These are phyloP conservation scores for Polysphondylium violaceum DNA, from an alignment of 78 protist species.

Conservation along the genomic window DNA sequence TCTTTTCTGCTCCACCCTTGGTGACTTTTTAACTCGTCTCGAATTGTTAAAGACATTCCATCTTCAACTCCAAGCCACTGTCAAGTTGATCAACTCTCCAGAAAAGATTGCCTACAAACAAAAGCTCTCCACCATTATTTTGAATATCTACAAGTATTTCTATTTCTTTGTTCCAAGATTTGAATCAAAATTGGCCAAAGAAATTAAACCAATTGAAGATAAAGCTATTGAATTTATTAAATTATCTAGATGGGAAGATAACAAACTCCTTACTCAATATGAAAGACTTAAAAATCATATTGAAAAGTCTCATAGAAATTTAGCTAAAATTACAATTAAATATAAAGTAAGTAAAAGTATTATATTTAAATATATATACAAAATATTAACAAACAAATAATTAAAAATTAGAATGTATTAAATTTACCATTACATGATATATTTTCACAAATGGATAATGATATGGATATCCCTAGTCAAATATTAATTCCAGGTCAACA, in stretches of 20 bases:
- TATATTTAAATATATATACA: too few relatives aligned
- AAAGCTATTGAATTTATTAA: constrained; percentile 67
- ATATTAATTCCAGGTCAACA: background rate
- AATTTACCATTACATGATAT: constrained; percentile 44
- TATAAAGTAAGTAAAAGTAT: too few relatives aligned
- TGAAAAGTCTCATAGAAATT: constrained; percentile 72
- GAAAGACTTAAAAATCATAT: constrained; percentile 59
- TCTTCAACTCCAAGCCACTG: constrained; percentile 7
- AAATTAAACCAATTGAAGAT: constrained; percentile 63
- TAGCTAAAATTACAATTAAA: constrained; percentile 66
- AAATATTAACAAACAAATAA: too few relatives aligned
- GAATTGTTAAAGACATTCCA: constrained; percentile 60
- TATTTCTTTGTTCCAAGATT: constrained; percentile 49
- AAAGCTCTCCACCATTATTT: constrained; percentile 12
- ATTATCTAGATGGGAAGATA: constrained; percentile 84
- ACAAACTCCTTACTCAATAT: constrained; percentile 67
- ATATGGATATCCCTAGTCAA: constrained; percentile 13
- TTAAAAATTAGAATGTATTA: constrained; percentile 35
- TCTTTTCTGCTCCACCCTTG: constrained; percentile 60
- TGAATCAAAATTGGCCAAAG: constrained; percentile 39
- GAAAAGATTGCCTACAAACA: constrained; percentile 4
- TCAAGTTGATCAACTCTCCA: background rate
- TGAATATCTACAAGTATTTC: constrained; percentile 64
- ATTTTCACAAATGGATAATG: constrained; percentile 44
- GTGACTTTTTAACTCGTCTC: constrained; percentile 83